Evolutionary conservation across 164 flowering plant species (phyloP), one percentile per base, ranked within the genome.

Genomic region (Platanus orientalis): DNA sequence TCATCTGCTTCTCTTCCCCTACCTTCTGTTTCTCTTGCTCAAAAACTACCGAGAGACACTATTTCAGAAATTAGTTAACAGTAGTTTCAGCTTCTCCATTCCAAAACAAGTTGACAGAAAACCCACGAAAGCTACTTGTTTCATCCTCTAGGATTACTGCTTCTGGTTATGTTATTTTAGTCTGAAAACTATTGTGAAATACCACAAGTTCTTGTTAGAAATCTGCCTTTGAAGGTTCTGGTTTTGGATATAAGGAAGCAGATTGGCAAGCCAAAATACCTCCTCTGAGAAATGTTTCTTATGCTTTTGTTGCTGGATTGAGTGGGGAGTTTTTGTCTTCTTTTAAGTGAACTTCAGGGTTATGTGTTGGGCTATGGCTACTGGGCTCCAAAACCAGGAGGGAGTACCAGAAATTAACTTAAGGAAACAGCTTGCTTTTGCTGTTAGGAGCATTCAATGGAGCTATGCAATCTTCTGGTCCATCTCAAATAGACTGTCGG

Each of bases 401-500:
- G 69, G 64, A 45, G 66, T 65, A 42, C 64, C 68, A 58, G 70
- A 62, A 64, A 60, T 59, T 32, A 75, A 67, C 28, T 57, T 83
- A n/a, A 86, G 78, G 65, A 78, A 79, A 67, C 83, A 79, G 75
- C 91, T 92, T 66, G 88, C 91, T 69, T 70, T 81, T 56, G 88
- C 91, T 73, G 89, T 90, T 70, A 81, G 83, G 66, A 81, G 79
- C 75, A 80, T 84, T 63, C 88, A 88, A 44, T 92, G 98, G 98
- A 92, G 95, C 73, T 92, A 92, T 76, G 96, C 90, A 44, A 83
- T 92, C 68, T 90, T 86, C 73, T 92, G 98, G 98, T 81, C 88
- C 13, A 68, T 73, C 64, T 85, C 98, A 54, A 62, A 81, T 27
- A 71, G 60, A 58, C 86, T 88, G 65, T 83, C 80, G 49, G 96